Evolutionary conservation across 805 yeast species (phyloP).

Genomic region (Lachancea lanzarotensis): DNA sequence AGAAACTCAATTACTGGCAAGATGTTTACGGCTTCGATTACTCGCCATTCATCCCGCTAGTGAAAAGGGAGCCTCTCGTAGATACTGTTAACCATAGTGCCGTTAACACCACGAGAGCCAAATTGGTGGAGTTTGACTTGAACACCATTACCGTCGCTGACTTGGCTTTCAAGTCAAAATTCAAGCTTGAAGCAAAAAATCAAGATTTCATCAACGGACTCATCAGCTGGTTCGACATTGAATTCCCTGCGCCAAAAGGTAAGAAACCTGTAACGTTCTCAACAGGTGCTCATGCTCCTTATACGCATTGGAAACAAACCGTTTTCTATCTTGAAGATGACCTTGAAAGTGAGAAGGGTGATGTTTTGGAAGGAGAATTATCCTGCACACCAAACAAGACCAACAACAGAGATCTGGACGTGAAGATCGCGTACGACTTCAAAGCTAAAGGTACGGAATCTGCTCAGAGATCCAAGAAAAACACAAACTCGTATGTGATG

Average conservation of each 20-base stretch:
- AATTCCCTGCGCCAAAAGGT: conserved; percentile 55
- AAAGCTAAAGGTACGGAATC: conserved; percentile 38
- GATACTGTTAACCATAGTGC: conserved; percentile 82
- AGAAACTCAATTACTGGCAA: conserved; percentile 91
- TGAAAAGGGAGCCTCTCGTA: conserved; percentile 90
- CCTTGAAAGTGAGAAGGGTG: conserved; percentile 69
- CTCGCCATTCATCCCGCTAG: conserved; percentile 78
- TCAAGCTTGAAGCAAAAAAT: conserved; percentile 65
- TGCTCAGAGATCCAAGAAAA: conserved; percentile 49
- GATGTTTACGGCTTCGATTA: conserved; percentile 96
- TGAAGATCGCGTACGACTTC: conserved; percentile 55
- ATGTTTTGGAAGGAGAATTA: conserved; percentile 61
- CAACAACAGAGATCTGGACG: conserved; percentile 88
- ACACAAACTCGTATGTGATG: conserved; percentile 63
- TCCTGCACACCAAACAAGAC: conserved; percentile 66
- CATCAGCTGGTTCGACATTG: conserved; percentile 92
- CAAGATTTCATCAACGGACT: conserved; percentile 83
- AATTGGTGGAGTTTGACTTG: conserved; percentile 76
- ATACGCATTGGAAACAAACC: conserved; percentile 99
- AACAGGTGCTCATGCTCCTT: conserved; percentile 89
- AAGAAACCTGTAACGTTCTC: conserved; percentile 65
- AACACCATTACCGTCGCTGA: conserved; percentile 83
- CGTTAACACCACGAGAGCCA: conserved; percentile 65
- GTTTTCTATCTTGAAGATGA: conserved; percentile 86
- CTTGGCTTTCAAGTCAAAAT: conserved; percentile 66